Evolutionary conservation across 345 rosid species (phyloP), one percentile per base, ranked within the genome.

Genomic region (Corchorus olitorius): DNA sequence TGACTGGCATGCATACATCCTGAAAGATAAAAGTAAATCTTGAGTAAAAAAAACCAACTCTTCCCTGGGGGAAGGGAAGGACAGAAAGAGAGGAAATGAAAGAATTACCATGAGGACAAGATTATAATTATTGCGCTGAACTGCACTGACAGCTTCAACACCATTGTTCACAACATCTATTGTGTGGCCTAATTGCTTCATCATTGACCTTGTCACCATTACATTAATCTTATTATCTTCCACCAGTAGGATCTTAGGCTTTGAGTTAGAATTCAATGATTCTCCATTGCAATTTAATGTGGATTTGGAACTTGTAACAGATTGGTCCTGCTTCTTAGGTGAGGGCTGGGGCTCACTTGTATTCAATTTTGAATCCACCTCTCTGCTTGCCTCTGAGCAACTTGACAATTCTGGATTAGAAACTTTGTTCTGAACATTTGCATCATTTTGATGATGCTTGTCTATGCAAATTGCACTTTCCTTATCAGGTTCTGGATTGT

Each of bases 1-100:
- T 85, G 46, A 92, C 90, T 2, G 99, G 99, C 98, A 96, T 93
- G 90, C 89, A 91, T 33, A 96, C 97, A 81, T 96, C 99, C 98
- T 96, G 84, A 76, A 80, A 74, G 78, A 20, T 59, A 70, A 6
- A 49, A 61, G 35, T 73, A 9, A 27, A 27, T 27, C 27, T 27
- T 27, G 27, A 27, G 27, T 27, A 27, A 27, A 27, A 27, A 43
- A 34, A 61, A 50, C 35, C 19, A 27, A 76, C 17, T 76, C 20
- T 10, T 59, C 6, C 8, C 9, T 8, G 8, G 39, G 34, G 20
- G 54, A 3, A 22, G 14, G 8, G 9, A 4, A 54, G 75, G 52
- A 70, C 39, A 71, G 49, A 71, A 22, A 52, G 5, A 63, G 16
- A n/a, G 34, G 64, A 37, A 35, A 17, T 11, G 37, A 73, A 72